These are phyloP conservation scores for Chlorophyllum brunneum DNA, from an alignment of 768 basidiomycete genomes.

Conservation along the genomic window DNA sequence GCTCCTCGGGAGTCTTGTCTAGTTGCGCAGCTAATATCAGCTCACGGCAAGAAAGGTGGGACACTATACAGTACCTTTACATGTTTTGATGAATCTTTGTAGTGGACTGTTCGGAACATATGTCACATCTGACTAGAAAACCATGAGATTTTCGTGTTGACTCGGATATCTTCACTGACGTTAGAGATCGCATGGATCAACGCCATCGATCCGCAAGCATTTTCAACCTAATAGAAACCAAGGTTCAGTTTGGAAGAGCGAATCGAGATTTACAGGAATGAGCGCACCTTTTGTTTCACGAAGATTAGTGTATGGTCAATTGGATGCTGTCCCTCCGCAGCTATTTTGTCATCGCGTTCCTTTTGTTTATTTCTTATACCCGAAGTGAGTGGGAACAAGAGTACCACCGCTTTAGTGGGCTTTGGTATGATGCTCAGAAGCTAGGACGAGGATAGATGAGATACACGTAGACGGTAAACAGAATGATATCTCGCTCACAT, in stretches of 20 bases:
- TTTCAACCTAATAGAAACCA: conserved; percentile 53
- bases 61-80: conserved; percentile 40
- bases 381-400: conserved; percentile 74
- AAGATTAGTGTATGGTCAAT: conserved; percentile 71
- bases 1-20: conserved; percentile 70
- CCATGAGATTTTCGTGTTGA: background rate
- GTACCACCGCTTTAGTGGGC: conserved; percentile 79
- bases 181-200: conserved; percentile 82
- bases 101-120: conserved; percentile 57
- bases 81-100: conserved; percentile 60
- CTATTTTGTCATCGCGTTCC: conserved; percentile 57
- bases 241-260: background rate
- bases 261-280: background rate
- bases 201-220: conserved; percentile 88
- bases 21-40: background rate
- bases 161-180: conserved; percentile 36
- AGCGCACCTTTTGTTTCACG: conserved; percentile 84
- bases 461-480: background rate
- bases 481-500: conserved; percentile 36
- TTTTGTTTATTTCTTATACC: conserved; percentile 44
- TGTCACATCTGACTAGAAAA: conserved; percentile 48
- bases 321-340: conserved; percentile 35
- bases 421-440: conserved; percentile 65
- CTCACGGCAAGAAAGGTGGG: background rate
- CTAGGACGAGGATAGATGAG: conserved; percentile 32